Evolutionary conservation across 108 stramenopile genomes (phyloP), one percentile per base, ranked within the genome.

Genomic region (Skeletonema grethae): DNA sequence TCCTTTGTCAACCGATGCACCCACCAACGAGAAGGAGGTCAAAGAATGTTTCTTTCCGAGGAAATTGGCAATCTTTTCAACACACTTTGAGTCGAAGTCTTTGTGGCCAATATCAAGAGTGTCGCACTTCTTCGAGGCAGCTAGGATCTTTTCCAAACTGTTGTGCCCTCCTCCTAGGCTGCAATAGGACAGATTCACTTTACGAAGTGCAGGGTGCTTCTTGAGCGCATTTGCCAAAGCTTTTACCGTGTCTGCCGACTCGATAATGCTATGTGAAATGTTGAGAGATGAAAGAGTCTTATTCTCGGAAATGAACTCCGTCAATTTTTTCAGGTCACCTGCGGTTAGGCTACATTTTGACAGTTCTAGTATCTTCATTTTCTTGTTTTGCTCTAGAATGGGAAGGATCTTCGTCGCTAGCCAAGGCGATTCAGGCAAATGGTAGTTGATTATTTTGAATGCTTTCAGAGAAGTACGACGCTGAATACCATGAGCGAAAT

Each of bases 401-500:
- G 57, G 57, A 9, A 58, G 57, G 4, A 58, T 58, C 3, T 20
- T 58, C 3, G 5, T 31, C 4, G 15, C 32, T n/a, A 58, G 15
- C 57, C 57, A 58, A 20, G 57, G 57, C 18, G 57, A 58, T 58
- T 28, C 22, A 16, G 57, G 57, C 57, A 58, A n/a, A 20, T 58
- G 12, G 57, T 32, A 58, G 57, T 58, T 58, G 57, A 28, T 20
- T 4, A 58, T 24, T 13, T 58, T 58, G 57, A 58, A 58, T 13
- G 1, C 12, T 31, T 24, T 20, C 13, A 24, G 12, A 31, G 28
- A 28, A 1, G 57, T 18, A 18, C 12, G n/a, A 9, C 28, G 46
- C 13, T 56, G 9, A 7, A 67, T 56, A 11, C 48, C 48, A 8
- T 56, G n/a, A 36, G 50, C 50, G 18, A 67, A 67, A 67, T 67